Conservation (phyloP, 1,139 yeast genomes). For the Arxiozyma bovina region DNA sequence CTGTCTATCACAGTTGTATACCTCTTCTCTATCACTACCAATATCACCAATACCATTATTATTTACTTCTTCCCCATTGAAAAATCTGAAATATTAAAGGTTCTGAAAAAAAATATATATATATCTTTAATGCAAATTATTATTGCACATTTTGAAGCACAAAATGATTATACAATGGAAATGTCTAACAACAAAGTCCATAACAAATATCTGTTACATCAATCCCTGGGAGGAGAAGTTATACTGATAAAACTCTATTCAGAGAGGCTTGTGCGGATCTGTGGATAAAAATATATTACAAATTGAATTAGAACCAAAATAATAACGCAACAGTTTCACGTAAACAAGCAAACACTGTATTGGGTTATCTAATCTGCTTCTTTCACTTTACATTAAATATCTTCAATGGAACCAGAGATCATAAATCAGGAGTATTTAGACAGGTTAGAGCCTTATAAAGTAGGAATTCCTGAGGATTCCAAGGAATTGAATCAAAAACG, state of each 20-base stretch:
- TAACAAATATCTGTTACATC: background rate
- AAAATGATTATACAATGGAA: too few species aligned
- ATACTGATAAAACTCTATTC: background rate
- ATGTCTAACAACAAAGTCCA: background rate
- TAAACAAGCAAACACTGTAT: background rate
- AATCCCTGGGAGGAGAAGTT: background rate
- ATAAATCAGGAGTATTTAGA: constrained; percentile 14
- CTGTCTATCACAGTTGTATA: too few species aligned
- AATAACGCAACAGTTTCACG: background rate
- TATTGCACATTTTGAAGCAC: background rate
- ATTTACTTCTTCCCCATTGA: background rate
- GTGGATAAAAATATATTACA: background rate
- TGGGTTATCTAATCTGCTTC: background rate
- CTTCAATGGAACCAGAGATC: background rate
- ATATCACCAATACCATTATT: background rate
- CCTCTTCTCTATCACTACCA: too few species aligned
- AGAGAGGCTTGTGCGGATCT: background rate
- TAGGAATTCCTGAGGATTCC: constrained; percentile 17
- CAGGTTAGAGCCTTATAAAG: constrained; percentile 21
- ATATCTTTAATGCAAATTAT: background rate
- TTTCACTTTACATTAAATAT: too few species aligned
- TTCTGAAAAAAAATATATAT: too few species aligned
- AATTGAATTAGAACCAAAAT: too few species aligned
- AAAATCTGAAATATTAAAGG: background rate
- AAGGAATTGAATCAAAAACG: constrained; percentile 30